A percentile compares a stretch with the other conserved stretches of the same genome.
These are phyloP conservation scores for Monosiga brevicollis DNA, from an alignment of 78 protist species.

Conservation along the genomic window DNA sequence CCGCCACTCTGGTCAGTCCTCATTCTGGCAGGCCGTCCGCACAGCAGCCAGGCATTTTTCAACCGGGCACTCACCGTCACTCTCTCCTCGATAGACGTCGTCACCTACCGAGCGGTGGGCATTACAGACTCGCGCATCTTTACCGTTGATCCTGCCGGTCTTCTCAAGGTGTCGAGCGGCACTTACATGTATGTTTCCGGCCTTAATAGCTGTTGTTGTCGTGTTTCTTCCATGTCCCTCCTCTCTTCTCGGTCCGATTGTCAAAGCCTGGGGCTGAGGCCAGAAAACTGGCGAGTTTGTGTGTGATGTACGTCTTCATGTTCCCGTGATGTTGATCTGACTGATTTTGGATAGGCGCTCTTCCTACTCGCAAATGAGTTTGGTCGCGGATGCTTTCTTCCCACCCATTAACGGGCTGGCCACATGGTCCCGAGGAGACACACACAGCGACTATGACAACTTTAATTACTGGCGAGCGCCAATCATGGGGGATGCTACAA, in stretches of 20 bases:
- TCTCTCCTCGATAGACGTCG: slow-evolving; percentile 18
- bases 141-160: slow-evolving; percentile 50
- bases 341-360: neutral
- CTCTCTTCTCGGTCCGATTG: no score
- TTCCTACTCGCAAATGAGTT: slow-evolving; percentile 39
- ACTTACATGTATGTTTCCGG: slow-evolving; percentile 32
- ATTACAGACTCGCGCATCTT: slow-evolving; percentile 52
- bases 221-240: neutral
- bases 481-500: neutral
- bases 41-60: neutral
- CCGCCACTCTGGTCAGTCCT: slow-evolving; percentile 14
- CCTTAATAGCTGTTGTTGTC: neutral
- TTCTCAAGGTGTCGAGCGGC: slow-evolving; percentile 33
- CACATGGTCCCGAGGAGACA: neutral
- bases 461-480: slow-evolving; percentile 11
- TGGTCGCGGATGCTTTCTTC: slow-evolving; percentile 57
- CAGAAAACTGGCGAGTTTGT: no score
- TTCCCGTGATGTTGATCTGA: slow-evolving; percentile 1
- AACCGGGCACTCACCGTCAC: neutral
- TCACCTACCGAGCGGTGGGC: slow-evolving; percentile 54
- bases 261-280: no score
- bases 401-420: slow-evolving; percentile 32
- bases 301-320: neutral
- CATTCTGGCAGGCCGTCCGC: neutral
- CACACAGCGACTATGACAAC: neutral